Evolutionary conservation across 2,329 filamentous ascomycete species (phyloP), one percentile per base, ranked within the genome.

Genomic region (Colletotrichum costaricense): DNA sequence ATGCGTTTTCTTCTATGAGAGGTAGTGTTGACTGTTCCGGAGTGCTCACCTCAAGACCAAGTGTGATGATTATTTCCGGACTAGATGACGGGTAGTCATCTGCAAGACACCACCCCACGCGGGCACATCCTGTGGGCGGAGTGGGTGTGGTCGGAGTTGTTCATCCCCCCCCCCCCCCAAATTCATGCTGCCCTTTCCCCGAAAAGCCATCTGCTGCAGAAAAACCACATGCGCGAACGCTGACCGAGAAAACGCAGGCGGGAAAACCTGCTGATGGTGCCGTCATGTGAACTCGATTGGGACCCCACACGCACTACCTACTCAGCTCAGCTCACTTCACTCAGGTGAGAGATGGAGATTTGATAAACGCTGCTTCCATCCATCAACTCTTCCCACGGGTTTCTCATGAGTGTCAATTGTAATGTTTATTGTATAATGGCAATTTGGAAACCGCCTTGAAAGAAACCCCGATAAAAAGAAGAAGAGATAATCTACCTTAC

Each of bases 241-340:
- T 65, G 52, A 56, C 35, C 49, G 33, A 28, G 52, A 24, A 28
- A 28, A 57, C 42, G 63, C 52, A 42, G 52, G 52, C 52, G 52
- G 52, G 52, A 49, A 49, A 49, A 49, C 62, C 62, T 38, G 62
- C 62, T 65, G 63, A 65, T 46, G 52, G 63, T 19, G 63, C 30
- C 33, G 63, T 65, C 63, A 65, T 65, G 63, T 65, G 63, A 65
- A 65, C 63, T 28, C 55, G n/a, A 57, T 46, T 28, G 38, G 46
- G 33, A 11, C 33, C 46, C 16, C 38, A 42, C 38, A 7, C 12
- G 3, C 54, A 19, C 24, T 30, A 26, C 24, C 49, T 19, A 8
- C 49, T n/a, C 6, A 11, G 6, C 14, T 22, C 49, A 30, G 38
- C 52, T 35, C 26, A 52, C 9, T 26, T 42, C 38, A 42, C 5